Evolutionary conservation across 2,329 filamentous ascomycete genomes (phyloP).

Genomic region (Fulvia fulva): DNA sequence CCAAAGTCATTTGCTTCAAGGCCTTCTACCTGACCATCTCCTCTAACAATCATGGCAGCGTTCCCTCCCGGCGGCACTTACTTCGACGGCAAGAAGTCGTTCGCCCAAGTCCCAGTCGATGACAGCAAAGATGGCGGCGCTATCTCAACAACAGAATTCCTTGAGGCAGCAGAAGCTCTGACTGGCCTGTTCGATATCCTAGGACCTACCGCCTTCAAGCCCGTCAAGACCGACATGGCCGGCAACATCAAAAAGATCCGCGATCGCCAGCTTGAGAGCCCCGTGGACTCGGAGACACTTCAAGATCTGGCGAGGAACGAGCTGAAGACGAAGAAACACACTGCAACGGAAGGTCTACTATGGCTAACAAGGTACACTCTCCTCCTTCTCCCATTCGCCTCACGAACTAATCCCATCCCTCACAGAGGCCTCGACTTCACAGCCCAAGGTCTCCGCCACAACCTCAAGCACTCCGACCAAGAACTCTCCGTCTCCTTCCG

Average conservation of each 20-base stretch:
- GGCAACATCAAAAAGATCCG: slow-evolving; percentile 97
- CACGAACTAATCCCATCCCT: background rate
- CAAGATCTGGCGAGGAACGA: slow-evolving; percentile 85
- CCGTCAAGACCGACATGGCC: slow-evolving; percentile 86
- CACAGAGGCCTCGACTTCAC: slow-evolving; percentile 89
- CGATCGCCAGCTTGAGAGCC: slow-evolving; percentile 72
- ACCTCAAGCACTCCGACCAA: slow-evolving; percentile 62
- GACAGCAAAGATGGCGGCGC: slow-evolving; percentile 70
- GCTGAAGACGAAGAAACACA: slow-evolving; percentile 83
- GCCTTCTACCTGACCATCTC: background rate
- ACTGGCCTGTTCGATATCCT: slow-evolving; percentile 74
- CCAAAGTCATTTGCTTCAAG: background rate
- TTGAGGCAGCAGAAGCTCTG: slow-evolving; percentile 84
- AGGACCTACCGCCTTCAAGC: slow-evolving; percentile 71
- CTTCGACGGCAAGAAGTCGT: slow-evolving; percentile 78
- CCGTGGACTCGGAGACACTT: slow-evolving; percentile 73
- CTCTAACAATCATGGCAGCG: slow-evolving; percentile 13
- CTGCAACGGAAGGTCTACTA: slow-evolving; percentile 80
- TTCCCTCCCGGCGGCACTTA: slow-evolving; percentile 71
- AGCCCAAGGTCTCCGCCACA: slow-evolving; percentile 73
- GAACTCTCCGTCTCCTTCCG: slow-evolving; percentile 88
- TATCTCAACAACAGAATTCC: slow-evolving; percentile 79
- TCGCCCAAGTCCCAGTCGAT: slow-evolving; percentile 75
- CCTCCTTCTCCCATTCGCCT: background rate
- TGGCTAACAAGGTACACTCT: slow-evolving; percentile 76